phyloP scores from a whole-genome alignment of 768 basidiomycete species.

The Leccinum fibrillosum region DNA sequence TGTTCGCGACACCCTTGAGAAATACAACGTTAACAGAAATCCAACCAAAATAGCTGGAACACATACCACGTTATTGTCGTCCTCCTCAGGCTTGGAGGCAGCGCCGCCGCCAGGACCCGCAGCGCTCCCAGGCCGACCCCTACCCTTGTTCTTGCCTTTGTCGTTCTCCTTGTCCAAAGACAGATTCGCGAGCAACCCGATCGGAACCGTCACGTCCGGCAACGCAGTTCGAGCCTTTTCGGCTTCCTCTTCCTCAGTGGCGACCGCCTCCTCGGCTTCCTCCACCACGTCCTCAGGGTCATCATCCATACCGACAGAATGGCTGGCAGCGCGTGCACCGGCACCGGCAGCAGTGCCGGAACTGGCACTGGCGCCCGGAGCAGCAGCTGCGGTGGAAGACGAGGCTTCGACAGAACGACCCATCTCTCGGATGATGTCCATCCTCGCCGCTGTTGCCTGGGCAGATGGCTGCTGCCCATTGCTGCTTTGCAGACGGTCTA shows the following conservation, averaged over 20 bases:
- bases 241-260: conserved; percentile 36
- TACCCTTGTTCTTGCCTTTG: conserved; percentile 40
- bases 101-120: conserved; percentile 4
- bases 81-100: conserved; percentile 37
- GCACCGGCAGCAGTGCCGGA: not conserved
- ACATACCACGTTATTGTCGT: conserved; percentile 64
- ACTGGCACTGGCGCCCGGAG: not conserved
- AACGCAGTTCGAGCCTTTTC: conserved; percentile 50
- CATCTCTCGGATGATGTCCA: conserved; percentile 30
- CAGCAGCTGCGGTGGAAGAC: not conserved
- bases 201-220: conserved; percentile 69
- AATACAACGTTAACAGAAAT: conserved; percentile 10
- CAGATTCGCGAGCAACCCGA: conserved; percentile 72
- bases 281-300: conserved; percentile 41
- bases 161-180: conserved; percentile 55
- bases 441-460: conserved; percentile 32
- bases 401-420: conserved; percentile 25
- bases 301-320: conserved; percentile 1
- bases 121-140: conserved; percentile 27
- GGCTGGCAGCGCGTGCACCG: not conserved
- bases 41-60: not conserved
- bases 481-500: conserved; percentile 64
- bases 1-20: conserved; percentile 73
- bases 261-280: conserved; percentile 26
- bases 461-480: conserved; percentile 44